Evolutionary conservation across 345 rosid genomes (phyloP).

Genomic region (Raphanus raphanistrum): DNA sequence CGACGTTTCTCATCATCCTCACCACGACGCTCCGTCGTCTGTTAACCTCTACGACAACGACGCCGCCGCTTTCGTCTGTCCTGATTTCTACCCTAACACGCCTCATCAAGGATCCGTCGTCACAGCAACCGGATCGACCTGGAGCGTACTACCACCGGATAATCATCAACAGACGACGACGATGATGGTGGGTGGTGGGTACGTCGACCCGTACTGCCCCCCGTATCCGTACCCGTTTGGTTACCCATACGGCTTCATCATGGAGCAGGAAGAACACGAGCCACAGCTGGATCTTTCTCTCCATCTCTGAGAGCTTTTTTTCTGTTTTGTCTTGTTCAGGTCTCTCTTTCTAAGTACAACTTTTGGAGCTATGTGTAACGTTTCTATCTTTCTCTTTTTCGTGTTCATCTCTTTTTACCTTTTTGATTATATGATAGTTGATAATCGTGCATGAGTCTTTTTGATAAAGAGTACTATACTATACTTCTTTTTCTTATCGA

Average conservation of each 20-base stretch:
- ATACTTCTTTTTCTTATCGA: too few relatives aligned
- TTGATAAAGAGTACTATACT: too few relatives aligned
- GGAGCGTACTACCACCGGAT: neutral
- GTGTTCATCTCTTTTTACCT: too few relatives aligned
- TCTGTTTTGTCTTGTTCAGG: neutral
- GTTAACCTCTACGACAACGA: neutral
- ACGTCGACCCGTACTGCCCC: neutral
- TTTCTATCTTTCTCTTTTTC: too few relatives aligned
- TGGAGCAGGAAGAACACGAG: neutral
- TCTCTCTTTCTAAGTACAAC: neutral
- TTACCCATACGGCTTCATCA: neutral
- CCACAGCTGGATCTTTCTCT: conserved; percentile 38
- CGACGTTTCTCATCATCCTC: neutral
- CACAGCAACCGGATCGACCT: neutral
- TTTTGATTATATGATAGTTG: too few relatives aligned
- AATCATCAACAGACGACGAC: conserved; percentile 1
- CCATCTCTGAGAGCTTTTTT: conserved; percentile 19
- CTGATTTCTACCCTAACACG: conserved; percentile 20
- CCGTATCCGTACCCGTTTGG: conserved; percentile 20
- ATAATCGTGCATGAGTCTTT: neutral
- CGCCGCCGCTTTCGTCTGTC: conserved; percentile 11
- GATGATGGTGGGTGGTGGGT: conserved; percentile 1
- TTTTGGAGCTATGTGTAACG: too few relatives aligned
- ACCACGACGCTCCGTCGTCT: neutral
- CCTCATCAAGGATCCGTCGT: neutral